Base-by-base conservation (phyloP, 495 filamentous ascomycete genomes). In the Aspergillus nanangensis region DNA sequence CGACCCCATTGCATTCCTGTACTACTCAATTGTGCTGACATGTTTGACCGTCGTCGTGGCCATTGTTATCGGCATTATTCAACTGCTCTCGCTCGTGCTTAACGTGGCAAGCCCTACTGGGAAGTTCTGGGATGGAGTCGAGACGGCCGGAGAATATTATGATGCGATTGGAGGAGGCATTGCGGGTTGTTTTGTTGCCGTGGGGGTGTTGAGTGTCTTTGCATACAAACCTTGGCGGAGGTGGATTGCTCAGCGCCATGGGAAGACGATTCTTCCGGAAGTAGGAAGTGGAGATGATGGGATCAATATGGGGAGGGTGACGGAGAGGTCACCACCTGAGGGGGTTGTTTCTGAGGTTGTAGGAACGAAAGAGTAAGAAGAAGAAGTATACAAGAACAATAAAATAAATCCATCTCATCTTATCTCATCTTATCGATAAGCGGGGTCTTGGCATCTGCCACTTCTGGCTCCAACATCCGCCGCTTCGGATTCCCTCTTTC, bases 11-110 rank as follows among this genome's bases (percentile, higher is more conserved):
- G 90, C 91, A 11, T 88, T 96, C 42, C 62, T 95, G 9, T 97
- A 97, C 69, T 96, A 95, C 71, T 93, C 87, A 11, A 92, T 95
- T 56, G 86, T 95, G 2, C 71, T 97, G 14, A 96, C 89, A 0
- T 77, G 77, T 1, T 75, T 96, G 46, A 96, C 92, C 2, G 85
- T 96, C 15, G 63, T 89, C 9, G 91, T 96, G 9, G 88, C 92
- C 17, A 74, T 87, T 5, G 78, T 88, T 19, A 94, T 97, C 56
- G 91, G 92, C 27, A 67, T 86, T 5, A 84, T 96, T 35, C 92
- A 97, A 63, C 57, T 96, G 1, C 67, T 96, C 22, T 87, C 77
- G 20, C 69, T 97, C 19, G 77, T 90, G 2, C 59, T 86, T 21
- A 83, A 88, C 60, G 81, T 92, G 10, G 82, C 85, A 0, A 70